Percentiles rank a stretch among this genome's conserved stretches.
Evolutionary conservation across 805 yeast genomes (phyloP).

Genomic region (Candida stauntonica): DNA sequence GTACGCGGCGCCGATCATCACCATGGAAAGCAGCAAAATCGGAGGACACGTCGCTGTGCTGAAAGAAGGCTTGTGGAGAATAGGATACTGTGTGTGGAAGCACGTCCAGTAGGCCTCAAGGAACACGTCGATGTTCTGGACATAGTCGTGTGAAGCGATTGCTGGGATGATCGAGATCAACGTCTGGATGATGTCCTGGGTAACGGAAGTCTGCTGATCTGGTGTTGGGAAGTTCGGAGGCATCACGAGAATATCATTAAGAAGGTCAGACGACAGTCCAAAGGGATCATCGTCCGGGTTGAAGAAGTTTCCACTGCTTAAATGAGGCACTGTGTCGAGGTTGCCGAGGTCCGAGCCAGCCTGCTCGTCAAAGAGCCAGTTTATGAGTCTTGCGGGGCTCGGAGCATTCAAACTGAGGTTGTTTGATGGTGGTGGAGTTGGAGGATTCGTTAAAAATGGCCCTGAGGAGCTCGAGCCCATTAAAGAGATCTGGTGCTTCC

Average conservation of each 20-base stretch:
- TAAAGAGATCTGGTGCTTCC: background rate
- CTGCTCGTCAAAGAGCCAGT: slow-evolving; percentile 28
- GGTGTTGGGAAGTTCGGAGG: slow-evolving; percentile 30
- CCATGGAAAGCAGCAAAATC: slow-evolving; percentile 49
- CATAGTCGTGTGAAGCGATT: slow-evolving; percentile 20
- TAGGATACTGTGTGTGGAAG: slow-evolving; percentile 42
- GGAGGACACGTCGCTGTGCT: slow-evolving; percentile 47
- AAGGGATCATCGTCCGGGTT: slow-evolving; percentile 30
- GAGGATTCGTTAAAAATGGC: slow-evolving; percentile 10
- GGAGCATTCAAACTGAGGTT: slow-evolving; percentile 8
- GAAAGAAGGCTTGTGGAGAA: slow-evolving; percentile 49
- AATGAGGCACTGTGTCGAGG: slow-evolving; percentile 18
- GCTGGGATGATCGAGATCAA: slow-evolving; percentile 21
- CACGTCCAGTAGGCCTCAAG: slow-evolving; percentile 26
- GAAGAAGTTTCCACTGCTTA: slow-evolving; percentile 24
- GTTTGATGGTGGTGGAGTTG: slow-evolving; percentile 4
- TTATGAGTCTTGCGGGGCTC: slow-evolving; percentile 24
- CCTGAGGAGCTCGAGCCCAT: background rate
- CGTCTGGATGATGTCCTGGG: slow-evolving; percentile 19
- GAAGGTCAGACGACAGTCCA: slow-evolving; percentile 25
- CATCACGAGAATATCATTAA: slow-evolving; percentile 26
- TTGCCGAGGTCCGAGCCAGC: slow-evolving; percentile 9
- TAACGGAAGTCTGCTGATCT: slow-evolving; percentile 25
- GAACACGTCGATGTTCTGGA: slow-evolving; percentile 23
- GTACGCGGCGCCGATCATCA: slow-evolving; percentile 30